A percentile compares a stretch with the other conserved stretches of the same genome.
Evolutionary conservation across 257 asterid genomes (phyloP).

Genomic region (Salvia miltiorrhiza): DNA sequence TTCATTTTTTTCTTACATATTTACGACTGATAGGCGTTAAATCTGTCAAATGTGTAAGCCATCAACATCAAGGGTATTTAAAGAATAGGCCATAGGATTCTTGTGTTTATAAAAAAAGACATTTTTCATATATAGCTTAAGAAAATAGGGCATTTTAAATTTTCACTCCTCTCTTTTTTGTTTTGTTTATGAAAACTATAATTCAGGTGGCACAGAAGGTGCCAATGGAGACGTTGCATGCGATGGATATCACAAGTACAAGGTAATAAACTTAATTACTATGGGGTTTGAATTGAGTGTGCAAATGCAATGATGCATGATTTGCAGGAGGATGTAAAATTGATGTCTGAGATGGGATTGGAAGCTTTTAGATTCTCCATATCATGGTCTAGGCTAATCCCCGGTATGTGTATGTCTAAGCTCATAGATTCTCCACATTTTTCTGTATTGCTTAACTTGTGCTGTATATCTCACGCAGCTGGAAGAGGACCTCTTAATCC

Average conservation of each 20-base stretch:
- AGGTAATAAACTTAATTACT: conserved; percentile 20
- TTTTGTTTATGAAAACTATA: background rate
- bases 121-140: too few relatives aligned
- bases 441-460: background rate
- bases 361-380: conserved; percentile 37
- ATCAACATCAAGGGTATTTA: too few relatives aligned
- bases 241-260: conserved; percentile 48
- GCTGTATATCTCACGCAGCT: conserved; percentile 15
- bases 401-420: conserved; percentile 25
- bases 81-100: too few relatives aligned
- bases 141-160: too few relatives aligned
- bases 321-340: conserved; percentile 34
- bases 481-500: conserved; percentile 42
- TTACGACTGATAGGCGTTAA: too few relatives aligned
- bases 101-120: too few relatives aligned
- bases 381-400: conserved; percentile 46
- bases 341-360: conserved; percentile 34
- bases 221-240: conserved; percentile 43
- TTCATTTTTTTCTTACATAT: too few relatives aligned
- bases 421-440: too few relatives aligned
- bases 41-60: too few relatives aligned
- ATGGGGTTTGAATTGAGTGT: too few relatives aligned
- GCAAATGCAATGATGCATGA: too few relatives aligned
- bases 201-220: conserved; percentile 28
- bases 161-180: background rate